A percentile compares a stretch with the other conserved stretches of the same genome.
Conservation (phyloP, 345 rosid genomes). For the Excoecaria agallocha region DNA sequence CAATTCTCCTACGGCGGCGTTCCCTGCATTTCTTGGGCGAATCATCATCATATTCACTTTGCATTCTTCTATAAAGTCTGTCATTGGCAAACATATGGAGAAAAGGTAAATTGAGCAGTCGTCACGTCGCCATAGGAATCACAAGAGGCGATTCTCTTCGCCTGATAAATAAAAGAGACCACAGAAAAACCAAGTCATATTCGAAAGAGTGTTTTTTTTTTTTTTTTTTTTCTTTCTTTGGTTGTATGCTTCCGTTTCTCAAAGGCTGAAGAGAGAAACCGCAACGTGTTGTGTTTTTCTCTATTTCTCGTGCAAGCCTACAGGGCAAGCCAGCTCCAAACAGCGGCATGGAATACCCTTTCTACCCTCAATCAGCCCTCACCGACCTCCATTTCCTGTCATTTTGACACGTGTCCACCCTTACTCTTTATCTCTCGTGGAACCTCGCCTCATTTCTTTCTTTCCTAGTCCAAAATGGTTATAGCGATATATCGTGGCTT, state of each 20-base stretch:
- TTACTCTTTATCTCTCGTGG: not conserved
- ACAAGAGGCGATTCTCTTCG: not conserved
- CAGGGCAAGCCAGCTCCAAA: slow-evolving; percentile 14
- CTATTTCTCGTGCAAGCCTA: slow-evolving; percentile 16
- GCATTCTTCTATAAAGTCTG: slow-evolving; percentile 30
- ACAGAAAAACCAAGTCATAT: not conserved
- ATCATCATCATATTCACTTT: slow-evolving; percentile 35
- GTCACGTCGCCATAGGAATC: not conserved
- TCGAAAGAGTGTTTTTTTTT: not conserved
- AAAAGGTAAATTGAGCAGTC: not conserved
- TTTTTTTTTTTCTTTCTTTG: not conserved
- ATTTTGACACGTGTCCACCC: slow-evolving; percentile 34
- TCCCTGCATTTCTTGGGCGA: slow-evolving; percentile 47
- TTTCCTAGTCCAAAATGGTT: slow-evolving; percentile 13
- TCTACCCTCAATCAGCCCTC: slow-evolving; percentile 25
- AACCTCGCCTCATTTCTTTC: slow-evolving; percentile 7
- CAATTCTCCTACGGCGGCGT: slow-evolving; percentile 50
- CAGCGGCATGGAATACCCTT: slow-evolving; percentile 2
- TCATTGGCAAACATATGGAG: not conserved
- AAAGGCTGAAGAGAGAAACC: slow-evolving; percentile 7
- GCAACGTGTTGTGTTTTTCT: slow-evolving; percentile 31
- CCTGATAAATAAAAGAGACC: not conserved
- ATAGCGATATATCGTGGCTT: slow-evolving; percentile 1
- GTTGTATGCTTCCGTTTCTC: not conserved
- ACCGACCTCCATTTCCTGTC: slow-evolving; percentile 4